Conservation (phyloP, 306 rosid genomes). For the Fagus crenata region DNA sequence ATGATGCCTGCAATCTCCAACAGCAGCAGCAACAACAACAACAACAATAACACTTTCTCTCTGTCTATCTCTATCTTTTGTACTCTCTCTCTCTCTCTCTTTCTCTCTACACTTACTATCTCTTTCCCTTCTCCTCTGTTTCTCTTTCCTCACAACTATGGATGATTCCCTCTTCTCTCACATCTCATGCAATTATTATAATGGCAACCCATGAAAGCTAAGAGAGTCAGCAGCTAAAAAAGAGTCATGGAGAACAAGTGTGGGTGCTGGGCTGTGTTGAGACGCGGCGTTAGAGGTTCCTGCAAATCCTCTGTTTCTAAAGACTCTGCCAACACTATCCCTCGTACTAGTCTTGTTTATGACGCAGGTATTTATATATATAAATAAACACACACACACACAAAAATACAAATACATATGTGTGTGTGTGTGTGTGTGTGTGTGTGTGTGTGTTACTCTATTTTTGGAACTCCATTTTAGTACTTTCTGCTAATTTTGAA, state of each 20-base stretch:
- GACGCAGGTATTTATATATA: conserved; percentile 62
- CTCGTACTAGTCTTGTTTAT: conserved; percentile 90
- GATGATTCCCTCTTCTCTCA: conserved; percentile 3
- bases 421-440: no score
- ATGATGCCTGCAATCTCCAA: conserved; percentile 84
- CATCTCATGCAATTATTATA: conserved; percentile 18
- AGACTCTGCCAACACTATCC: conserved; percentile 77
- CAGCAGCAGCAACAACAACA: conserved; percentile 31
- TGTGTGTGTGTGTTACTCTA: neutral
- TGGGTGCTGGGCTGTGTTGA: conserved; percentile 86
- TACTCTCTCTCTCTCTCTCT: conserved; percentile 17
- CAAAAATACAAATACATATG: no score
- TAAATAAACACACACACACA: no score
- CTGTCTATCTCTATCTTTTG: conserved; percentile 12
- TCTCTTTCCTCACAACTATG: conserved; percentile 27
- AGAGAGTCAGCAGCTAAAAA: neutral
- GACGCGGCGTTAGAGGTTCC: conserved; percentile 77
- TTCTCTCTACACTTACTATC: neutral
- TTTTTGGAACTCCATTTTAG: neutral
- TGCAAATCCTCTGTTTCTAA: conserved; percentile 76
- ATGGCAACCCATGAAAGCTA: conserved; percentile 44
- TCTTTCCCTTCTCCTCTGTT: conserved; percentile 18
- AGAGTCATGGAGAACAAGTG: conserved; percentile 71
- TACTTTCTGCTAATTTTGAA: neutral
- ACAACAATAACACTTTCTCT: conserved; percentile 28